Percentiles rank a stretch among this genome's conserved stretches.
Conservation (phyloP, 441 rosid genomes). For the Syzygium malaccense region DNA sequence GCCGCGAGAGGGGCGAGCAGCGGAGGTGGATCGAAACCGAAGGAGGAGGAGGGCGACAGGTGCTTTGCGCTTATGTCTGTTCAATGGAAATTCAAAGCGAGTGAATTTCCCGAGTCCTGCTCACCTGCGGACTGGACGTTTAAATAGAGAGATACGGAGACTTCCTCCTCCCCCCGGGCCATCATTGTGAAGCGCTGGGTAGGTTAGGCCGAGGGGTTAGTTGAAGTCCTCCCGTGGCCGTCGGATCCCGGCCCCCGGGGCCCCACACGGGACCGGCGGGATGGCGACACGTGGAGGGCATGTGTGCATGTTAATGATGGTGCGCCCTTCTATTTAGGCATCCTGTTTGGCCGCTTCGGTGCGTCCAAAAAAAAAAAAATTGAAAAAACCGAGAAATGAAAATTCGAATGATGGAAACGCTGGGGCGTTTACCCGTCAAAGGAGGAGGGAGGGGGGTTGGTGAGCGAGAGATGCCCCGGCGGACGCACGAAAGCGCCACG, state of each 20-base stretch:
- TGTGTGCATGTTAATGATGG: neutral
- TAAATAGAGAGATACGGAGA: conserved; percentile 24
- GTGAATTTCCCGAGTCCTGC: conserved; percentile 28
- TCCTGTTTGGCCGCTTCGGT: too few relatives aligned
- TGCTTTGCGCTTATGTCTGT: too few relatives aligned
- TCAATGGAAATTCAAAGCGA: neutral
- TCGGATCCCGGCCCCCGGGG: neutral
- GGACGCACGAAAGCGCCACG: neutral
- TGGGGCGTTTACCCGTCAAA: neutral
- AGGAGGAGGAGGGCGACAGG: too few relatives aligned
- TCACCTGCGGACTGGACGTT: conserved; percentile 5
- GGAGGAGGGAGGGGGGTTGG: neutral
- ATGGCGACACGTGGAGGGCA: neutral
- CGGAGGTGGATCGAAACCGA: neutral
- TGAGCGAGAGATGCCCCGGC: neutral
- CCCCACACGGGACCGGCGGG: neutral
- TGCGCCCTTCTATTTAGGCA: too few relatives aligned
- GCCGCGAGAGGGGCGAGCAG: neutral
- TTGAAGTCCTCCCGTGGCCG: conserved; percentile 34
- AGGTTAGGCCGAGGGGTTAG: conserved; percentile 55
- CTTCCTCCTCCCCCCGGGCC: neutral
- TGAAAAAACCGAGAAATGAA: too few relatives aligned
- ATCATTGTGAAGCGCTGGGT: conserved; percentile 22
- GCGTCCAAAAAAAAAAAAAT: too few relatives aligned
- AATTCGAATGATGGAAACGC: neutral